Evolutionary conservation across 1,284 basidiomycete species (phyloP), one percentile per base, ranked within the genome.

Genomic region (Fomitopsis pinicola): DNA sequence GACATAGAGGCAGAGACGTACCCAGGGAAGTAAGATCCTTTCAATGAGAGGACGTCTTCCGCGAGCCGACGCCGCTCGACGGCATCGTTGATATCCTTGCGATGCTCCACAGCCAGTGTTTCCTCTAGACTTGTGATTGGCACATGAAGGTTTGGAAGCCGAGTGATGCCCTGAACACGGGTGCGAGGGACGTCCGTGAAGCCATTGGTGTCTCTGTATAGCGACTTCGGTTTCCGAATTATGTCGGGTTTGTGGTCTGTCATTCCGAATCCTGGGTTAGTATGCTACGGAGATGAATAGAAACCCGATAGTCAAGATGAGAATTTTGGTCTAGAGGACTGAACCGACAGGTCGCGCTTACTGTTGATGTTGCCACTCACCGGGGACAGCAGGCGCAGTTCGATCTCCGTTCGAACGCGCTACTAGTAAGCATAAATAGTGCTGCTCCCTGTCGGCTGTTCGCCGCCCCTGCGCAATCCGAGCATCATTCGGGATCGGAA

Each of bases 1-100:
- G 14, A 40, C 9, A 53, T 7, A 1, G 53, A 40, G 42, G 26
- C 46, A 26, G 33, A 44, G 54, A 42, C 69, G 42, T 50, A 73
- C 72, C 68, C 67, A 2, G 72, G 71, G 50, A 71, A 71, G 57
- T 67, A 73, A 3, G 64, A 63, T 4, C 72, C 71, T 42, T 64
- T 66, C 40, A 69, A 61, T 35, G 67, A 62, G 63, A 72, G 63
- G 19, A 72, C 61, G 38, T 70, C 64, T 54, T 72, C 68, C 1
- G 63, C 70, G 14, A 66, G 30, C 12, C 63, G 65, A n/a, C 69
- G 68, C 40, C 65, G 57, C 35, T 70, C 66, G 0, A 71, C 63
- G 7, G 65, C 66, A 55, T 69, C 68, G 42, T 63, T 58, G 46
- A 60, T 61, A 45, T 40, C 57, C 59, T 35, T 48, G 57, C 15